Conservation (phyloP, 2,329 filamentous ascomycete species). For the Scytalidium sp. region DNA sequence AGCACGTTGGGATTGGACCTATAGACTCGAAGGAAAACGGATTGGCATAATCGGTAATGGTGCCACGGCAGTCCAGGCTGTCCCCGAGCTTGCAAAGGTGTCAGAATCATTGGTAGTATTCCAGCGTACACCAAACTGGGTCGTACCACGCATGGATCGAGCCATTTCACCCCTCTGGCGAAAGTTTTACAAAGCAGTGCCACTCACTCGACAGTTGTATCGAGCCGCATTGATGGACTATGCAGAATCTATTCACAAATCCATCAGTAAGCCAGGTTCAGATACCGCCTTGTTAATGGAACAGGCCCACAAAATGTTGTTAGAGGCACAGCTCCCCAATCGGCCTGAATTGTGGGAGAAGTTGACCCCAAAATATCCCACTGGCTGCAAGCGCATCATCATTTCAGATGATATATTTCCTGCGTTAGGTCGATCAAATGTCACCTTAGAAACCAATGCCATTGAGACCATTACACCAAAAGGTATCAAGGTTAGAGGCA, state of each 20-base stretch:
- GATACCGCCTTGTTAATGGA: constrained; percentile 17
- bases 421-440: constrained; percentile 42
- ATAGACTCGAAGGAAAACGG: constrained; percentile 49
- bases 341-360: constrained; percentile 48
- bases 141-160: constrained; percentile 49
- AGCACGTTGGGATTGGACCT: constrained; percentile 59
- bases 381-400: constrained; percentile 53
- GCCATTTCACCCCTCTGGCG: constrained; percentile 33
- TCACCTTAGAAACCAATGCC: constrained; percentile 45
- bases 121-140: constrained; percentile 58
- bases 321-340: constrained; percentile 43
- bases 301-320: constrained; percentile 36
- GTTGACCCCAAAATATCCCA: constrained; percentile 49
- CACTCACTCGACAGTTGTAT: constrained; percentile 46
- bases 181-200: constrained; percentile 37
- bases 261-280: constrained; percentile 29
- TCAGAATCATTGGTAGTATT: constrained; percentile 49
- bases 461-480: constrained; percentile 44
- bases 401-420: constrained; percentile 55
- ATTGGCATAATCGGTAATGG: constrained; percentile 59
- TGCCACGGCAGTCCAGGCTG: constrained; percentile 56
- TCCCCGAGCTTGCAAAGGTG: constrained; percentile 51
- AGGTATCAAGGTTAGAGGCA: constrained; percentile 42
- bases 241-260: constrained; percentile 44
- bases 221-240: constrained; percentile 52